Evolutionary conservation across 1,284 basidiomycete genomes (phyloP).

Genomic region (Leccinum solheimii): DNA sequence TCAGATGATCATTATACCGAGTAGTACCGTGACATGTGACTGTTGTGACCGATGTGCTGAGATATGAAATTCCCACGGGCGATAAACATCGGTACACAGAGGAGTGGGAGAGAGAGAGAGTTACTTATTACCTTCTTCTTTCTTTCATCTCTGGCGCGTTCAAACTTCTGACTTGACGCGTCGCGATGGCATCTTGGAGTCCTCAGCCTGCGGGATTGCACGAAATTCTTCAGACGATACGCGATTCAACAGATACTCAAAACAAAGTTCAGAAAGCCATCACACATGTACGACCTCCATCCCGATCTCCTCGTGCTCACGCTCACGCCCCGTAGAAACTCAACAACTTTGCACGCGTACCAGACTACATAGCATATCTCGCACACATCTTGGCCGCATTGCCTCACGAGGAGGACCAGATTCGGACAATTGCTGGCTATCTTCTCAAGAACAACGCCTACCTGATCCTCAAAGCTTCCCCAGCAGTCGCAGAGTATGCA

Average conservation of each 20-base stretch:
- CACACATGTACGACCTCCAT: constrained; percentile 60
- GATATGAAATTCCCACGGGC: constrained; percentile 35
- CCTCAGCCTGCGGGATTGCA: constrained; percentile 77
- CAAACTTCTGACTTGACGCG: constrained; percentile 14
- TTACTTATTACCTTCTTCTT: constrained; percentile 5
- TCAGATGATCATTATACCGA: constrained; percentile 63
- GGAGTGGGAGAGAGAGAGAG: background rate
- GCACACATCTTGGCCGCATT: constrained; percentile 87
- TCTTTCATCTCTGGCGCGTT: constrained; percentile 37
- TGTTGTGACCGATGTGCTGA: constrained; percentile 32
- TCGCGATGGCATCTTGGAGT: constrained; percentile 65
- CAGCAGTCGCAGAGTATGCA: constrained; percentile 77
- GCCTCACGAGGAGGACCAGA: constrained; percentile 84
- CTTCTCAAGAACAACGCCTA: constrained; percentile 94
- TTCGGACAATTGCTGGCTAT: constrained; percentile 94
- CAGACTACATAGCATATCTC: constrained; percentile 96
- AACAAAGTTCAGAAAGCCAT: constrained; percentile 72
- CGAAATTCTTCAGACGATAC: constrained; percentile 84
- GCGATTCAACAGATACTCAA: constrained; percentile 75
- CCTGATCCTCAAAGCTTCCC: constrained; percentile 64
- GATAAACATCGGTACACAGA: constrained; percentile 38
- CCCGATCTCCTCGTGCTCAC: constrained; percentile 27
- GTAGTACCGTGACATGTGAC: constrained; percentile 10
- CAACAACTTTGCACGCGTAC: constrained; percentile 83
- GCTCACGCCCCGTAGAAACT: constrained; percentile 64